Base-by-base conservation (phyloP, 2,329 filamentous ascomycete genomes). In the Paecilomyces sp. region DNA sequence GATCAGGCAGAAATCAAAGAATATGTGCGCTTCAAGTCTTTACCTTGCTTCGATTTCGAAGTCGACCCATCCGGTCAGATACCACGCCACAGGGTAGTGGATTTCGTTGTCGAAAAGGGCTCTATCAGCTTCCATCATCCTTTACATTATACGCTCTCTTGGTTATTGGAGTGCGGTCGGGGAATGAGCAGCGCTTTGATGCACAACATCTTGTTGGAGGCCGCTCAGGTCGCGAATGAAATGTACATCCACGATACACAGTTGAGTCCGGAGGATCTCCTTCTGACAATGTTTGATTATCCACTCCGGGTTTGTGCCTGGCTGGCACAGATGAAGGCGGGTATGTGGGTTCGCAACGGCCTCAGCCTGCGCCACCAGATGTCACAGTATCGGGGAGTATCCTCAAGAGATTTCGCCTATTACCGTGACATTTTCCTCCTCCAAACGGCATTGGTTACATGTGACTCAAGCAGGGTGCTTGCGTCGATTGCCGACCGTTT, bases 301-400 rank as follows among this genome's bases (percentile, higher is more conserved):
- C 93, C 95, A 0, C 80, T 99, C 3, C 85, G 95, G 57, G 92
- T 97, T 0, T 97, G 92, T 71, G 92, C 91, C 22, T 99, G 94
- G 94, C 81, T 99, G 33, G 90, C 94, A 5, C 95, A 99, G 77
- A 97, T 99, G 86, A 96, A 96, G 74, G 92, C 93, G 18, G 91
- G 92, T 57, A 96, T 97, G 87, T 99, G 95, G 94, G 93, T 99
- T 63, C 87, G 94, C 59, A 99, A 99, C 71, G 94, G 94, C 1
- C 91, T 99, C 70, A 97, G 93, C 68, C 83, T 99, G 57, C 87
- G 93, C 47, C 94, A 99, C 72, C 94, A 99, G 75, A 94, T 95
- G 72, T 89, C 89, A 57, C 94, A 92, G 18, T 99, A 99, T 72
- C 88, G 92, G 15, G 92, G 91, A 50, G 91, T 97, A 13, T 86